A percentile compares a stretch with the other conserved stretches of the same genome.
These are phyloP conservation scores for Juglanconis oblonga DNA, from an alignment of 2,329 filamentous ascomycete species.

Conservation along the genomic window DNA sequence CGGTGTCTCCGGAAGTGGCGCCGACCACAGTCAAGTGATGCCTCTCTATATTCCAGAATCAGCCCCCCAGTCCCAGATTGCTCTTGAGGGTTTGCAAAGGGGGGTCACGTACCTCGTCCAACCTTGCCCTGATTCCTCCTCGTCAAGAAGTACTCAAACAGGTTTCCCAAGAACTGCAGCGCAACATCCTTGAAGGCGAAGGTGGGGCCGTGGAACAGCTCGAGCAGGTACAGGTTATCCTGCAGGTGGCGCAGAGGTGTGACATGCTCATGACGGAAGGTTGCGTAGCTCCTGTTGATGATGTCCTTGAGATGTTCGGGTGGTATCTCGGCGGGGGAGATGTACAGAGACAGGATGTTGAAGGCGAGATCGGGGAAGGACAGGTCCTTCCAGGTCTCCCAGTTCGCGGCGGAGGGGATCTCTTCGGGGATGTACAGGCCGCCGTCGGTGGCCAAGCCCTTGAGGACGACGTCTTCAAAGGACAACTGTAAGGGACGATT, in stretches of 20 bases:
- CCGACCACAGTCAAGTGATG: conserved; percentile 85
- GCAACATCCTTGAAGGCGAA: conserved; percentile 96
- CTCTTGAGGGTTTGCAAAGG: not conserved
- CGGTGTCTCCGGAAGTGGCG: conserved; percentile 84
- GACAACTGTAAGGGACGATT: conserved; percentile 56
- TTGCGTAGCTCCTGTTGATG: conserved; percentile 81
- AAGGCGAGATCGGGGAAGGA: conserved; percentile 80
- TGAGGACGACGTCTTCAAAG: conserved; percentile 87
- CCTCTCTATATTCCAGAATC: conserved; percentile 45
- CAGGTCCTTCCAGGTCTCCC: conserved; percentile 71
- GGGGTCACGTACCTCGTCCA: conserved; percentile 42
- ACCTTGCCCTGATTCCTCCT: conserved; percentile 69
- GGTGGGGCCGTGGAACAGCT: conserved; percentile 94
- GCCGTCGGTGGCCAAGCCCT: conserved; percentile 81
- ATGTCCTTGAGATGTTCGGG: conserved; percentile 75
- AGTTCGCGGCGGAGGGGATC: conserved; percentile 54
- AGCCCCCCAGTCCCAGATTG: conserved; percentile 11
- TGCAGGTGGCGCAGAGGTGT: conserved; percentile 79
- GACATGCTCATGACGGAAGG: conserved; percentile 76
- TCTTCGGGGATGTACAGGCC: conserved; percentile 87
- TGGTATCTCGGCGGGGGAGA: conserved; percentile 80
- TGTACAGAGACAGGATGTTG: conserved; percentile 83
- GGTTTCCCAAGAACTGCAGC: conserved; percentile 90
- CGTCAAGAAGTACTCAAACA: conserved; percentile 85
- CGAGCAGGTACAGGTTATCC: conserved; percentile 77